Conservation (phyloP, 1,284 basidiomycete genomes). For the Retiboletus fuscus region DNA sequence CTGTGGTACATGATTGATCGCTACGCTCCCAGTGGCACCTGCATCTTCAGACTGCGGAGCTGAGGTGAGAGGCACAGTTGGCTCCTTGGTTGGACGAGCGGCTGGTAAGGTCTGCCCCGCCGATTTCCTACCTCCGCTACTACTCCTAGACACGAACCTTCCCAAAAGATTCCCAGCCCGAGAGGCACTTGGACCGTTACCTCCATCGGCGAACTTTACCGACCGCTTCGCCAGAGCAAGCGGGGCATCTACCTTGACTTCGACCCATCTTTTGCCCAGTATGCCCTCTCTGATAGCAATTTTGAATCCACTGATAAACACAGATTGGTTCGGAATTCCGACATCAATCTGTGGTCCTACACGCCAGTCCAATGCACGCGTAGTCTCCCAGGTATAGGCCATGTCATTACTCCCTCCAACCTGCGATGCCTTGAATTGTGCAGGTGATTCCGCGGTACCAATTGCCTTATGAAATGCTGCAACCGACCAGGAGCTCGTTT, state of each 20-base stretch:
- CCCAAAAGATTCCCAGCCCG: slow-evolving; percentile 7
- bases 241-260: too few species aligned
- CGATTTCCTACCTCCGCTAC: slow-evolving; percentile 6
- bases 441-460: slow-evolving; percentile 1
- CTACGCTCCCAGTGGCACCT: background rate
- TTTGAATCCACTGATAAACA: too few species aligned
- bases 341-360: too few species aligned
- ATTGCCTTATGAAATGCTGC: slow-evolving; percentile 19
- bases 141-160: slow-evolving; percentile 12
- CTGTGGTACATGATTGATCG: slow-evolving; percentile 19
- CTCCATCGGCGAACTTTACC: background rate
- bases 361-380: too few species aligned
- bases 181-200: slow-evolving; percentile 7
- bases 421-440: slow-evolving; percentile 21
- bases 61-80: background rate
- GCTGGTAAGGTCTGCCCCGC: background rate
- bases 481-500: slow-evolving; percentile 32
- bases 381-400: too few species aligned
- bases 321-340: too few species aligned
- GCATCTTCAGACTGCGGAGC: background rate
- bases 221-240: background rate
- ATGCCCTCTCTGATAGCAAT: too few species aligned
- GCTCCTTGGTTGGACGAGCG: background rate
- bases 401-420: background rate
- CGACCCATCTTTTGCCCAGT: too few species aligned